Conservation (phyloP, 371 early-diverging fungal genomes). For the Choanephora cucurbitarum region DNA sequence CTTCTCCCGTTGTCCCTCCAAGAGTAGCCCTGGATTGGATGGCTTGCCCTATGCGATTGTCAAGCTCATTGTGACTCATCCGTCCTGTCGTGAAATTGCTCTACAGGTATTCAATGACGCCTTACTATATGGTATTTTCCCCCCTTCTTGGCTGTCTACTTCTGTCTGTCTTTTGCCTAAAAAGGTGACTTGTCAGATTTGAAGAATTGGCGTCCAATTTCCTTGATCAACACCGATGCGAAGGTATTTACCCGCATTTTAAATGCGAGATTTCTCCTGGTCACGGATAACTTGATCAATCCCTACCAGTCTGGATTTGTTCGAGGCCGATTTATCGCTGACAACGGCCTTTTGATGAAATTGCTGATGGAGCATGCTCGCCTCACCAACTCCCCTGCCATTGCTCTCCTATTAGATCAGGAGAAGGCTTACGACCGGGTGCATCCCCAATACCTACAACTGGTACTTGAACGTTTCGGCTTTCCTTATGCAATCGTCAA, state of each 20-base stretch:
- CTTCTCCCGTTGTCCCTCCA: neutral
- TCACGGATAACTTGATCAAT: neutral
- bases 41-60: conserved; percentile 29
- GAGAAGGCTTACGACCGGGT: conserved; percentile 26
- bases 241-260: conserved; percentile 28
- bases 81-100: neutral
- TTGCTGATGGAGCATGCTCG: conserved; percentile 13
- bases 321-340: conserved; percentile 6
- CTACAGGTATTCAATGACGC: conserved; percentile 23
- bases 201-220: conserved; percentile 33
- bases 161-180: conserved; percentile 28
- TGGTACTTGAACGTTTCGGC: conserved; percentile 6
- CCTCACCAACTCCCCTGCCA: neutral
- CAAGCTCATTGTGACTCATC: neutral
- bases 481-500: conserved; percentile 8
- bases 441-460: conserved; percentile 11
- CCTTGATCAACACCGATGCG: conserved; percentile 25
- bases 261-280: neutral
- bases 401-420: conserved; percentile 20
- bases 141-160: conserved; percentile 27
- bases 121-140: conserved; percentile 9
- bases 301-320: conserved; percentile 15
- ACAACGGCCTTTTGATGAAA: conserved; percentile 4
- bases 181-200: conserved; percentile 17
- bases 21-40: conserved; percentile 20